Conservation (phyloP, 441 rosid genomes). For the Breynia disticha region DNA sequence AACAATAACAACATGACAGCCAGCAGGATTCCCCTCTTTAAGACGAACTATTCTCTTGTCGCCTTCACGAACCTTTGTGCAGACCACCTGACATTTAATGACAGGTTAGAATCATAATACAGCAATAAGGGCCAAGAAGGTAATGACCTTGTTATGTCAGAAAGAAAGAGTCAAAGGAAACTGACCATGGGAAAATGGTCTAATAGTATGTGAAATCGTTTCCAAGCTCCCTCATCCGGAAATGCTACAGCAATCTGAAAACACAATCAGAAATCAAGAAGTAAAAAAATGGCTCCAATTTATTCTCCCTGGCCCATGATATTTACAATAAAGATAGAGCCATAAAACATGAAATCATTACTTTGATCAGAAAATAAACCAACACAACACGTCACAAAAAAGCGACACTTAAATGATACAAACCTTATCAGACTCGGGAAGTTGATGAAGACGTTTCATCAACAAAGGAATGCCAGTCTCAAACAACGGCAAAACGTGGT, state of each 20-base stretch:
- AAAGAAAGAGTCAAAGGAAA: constrained; percentile 7
- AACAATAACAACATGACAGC: constrained; percentile 87
- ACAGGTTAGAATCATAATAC: background rate
- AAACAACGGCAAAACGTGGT: constrained; percentile 88
- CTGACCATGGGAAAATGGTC: constrained; percentile 74
- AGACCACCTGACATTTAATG: constrained; percentile 57
- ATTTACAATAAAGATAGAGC: background rate
- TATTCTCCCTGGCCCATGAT: no score
- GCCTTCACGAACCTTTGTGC: constrained; percentile 93
- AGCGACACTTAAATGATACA: background rate
- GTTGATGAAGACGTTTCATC: constrained; percentile 70
- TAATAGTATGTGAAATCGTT: constrained; percentile 87
- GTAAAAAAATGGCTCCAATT: no score
- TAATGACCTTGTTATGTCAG: background rate
- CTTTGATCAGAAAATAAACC: constrained; percentile 1
- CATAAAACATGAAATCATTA: background rate
- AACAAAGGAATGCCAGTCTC: constrained; percentile 93
- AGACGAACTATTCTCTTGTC: constrained; percentile 87
- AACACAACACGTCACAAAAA: background rate
- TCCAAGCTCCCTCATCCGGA: constrained; percentile 99
- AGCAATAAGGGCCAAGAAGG: background rate
- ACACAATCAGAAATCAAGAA: background rate
- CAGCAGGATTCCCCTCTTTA: constrained; percentile 88
- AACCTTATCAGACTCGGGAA: constrained; percentile 62
- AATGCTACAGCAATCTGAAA: constrained; percentile 78